These are phyloP conservation scores for Polyplosphaeria fusca DNA, from an alignment of 495 filamentous ascomycete species.

Conservation along the genomic window DNA sequence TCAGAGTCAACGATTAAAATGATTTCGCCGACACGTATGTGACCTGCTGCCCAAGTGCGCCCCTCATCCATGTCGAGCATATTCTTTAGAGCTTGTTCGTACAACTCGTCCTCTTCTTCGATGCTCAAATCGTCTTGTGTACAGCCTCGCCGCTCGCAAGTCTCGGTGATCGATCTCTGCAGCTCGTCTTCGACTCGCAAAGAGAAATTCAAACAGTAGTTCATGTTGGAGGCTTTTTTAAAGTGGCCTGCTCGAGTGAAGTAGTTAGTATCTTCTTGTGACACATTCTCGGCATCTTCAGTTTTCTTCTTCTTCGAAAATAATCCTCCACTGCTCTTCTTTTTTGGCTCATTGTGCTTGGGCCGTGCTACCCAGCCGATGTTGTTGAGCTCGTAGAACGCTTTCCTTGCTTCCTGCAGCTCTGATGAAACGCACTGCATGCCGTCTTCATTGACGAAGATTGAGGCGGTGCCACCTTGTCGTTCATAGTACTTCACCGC, in stretches of 20 bases:
- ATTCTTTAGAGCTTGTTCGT: conserved; percentile 26
- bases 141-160: conserved; percentile 60
- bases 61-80: conserved; percentile 51
- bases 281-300: conserved; percentile 5
- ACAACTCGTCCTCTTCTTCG: conserved; percentile 56
- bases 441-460: conserved; percentile 48
- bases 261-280: conserved; percentile 58
- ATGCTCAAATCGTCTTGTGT: conserved; percentile 65
- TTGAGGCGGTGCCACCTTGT: conserved; percentile 45
- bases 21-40: conserved; percentile 52
- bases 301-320: conserved; percentile 17
- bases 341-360: conserved; percentile 49
- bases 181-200: conserved; percentile 72
- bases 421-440: conserved; percentile 44
- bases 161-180: conserved; percentile 29
- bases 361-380: conserved; percentile 80
- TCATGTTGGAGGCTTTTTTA: conserved; percentile 83
- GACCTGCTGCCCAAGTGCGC: conserved; percentile 70
- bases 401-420: conserved; percentile 63
- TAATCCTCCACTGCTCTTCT: conserved; percentile 37
- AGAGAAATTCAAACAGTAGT: conserved; percentile 72
- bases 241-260: conserved; percentile 49
- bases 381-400: conserved; percentile 63
- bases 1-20: conserved; percentile 38
- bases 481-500: conserved; percentile 60